phyloP scores from a whole-genome alignment of 257 asterid species.

The Petrea volubilis region DNA sequence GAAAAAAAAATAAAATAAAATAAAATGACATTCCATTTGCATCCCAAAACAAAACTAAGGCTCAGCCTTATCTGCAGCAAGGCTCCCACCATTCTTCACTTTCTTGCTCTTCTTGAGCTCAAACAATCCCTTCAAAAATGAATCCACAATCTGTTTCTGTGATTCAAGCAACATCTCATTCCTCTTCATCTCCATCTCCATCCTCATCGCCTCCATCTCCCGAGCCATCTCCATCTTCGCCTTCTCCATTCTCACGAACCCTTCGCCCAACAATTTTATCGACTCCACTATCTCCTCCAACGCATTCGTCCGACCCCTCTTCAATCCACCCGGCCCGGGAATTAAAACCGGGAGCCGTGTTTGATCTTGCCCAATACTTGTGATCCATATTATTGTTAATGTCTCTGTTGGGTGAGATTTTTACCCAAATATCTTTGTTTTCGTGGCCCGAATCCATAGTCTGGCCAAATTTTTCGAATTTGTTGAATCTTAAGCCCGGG shows the following conservation, averaged over 20 bases:
- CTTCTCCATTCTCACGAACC: slow-evolving; percentile 76
- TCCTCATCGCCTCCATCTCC: slow-evolving; percentile 79
- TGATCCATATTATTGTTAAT: slow-evolving; percentile 8
- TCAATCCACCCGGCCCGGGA: slow-evolving; percentile 38
- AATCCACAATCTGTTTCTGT: slow-evolving; percentile 82
- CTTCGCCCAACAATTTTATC: slow-evolving; percentile 73
- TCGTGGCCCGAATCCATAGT: slow-evolving; percentile 24
- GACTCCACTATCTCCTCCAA: slow-evolving; percentile 72
- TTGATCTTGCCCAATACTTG: slow-evolving; percentile 29
- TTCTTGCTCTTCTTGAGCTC: slow-evolving; percentile 69
- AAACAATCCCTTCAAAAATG: slow-evolving; percentile 62
- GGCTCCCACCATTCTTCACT: slow-evolving; percentile 25
- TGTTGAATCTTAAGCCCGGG: slow-evolving; percentile 37
- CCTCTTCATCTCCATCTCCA: slow-evolving; percentile 95
- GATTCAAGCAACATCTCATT: slow-evolving; percentile 79
- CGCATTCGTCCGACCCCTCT: slow-evolving; percentile 48
- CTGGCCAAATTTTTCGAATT: slow-evolving; percentile 27
- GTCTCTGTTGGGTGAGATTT: slow-evolving; percentile 9
- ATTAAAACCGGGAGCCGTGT: slow-evolving; percentile 6
- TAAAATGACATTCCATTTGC: no score
- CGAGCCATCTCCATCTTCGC: slow-evolving; percentile 92
- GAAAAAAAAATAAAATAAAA: not conserved
- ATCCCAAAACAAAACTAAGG: not conserved
- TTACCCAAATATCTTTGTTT: slow-evolving; percentile 40
- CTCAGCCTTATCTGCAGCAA: slow-evolving; percentile 35